Conservation (phyloP, 73 alveolate species). For the Tetrahymena borealis region DNA sequence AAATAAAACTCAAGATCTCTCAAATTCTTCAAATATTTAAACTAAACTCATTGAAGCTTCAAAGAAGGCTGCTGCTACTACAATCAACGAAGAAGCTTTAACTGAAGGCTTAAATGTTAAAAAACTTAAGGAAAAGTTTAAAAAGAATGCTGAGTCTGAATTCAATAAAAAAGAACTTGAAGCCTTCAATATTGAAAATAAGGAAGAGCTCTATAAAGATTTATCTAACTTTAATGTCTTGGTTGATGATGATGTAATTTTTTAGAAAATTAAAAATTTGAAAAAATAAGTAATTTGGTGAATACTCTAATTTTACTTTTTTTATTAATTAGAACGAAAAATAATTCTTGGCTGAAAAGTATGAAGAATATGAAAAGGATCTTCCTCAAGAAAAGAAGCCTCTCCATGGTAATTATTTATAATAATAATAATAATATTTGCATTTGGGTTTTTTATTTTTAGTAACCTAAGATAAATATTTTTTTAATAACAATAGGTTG, state of each 20-base stretch:
- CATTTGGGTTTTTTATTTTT: background rate
- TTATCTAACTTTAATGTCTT: background rate
- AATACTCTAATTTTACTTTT: no score
- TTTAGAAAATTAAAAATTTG: background rate
- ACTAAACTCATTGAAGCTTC: background rate
- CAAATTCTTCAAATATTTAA: background rate
- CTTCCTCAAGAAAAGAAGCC: background rate
- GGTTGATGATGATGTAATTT: background rate
- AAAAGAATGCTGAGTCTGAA: background rate
- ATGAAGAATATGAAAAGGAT: background rate
- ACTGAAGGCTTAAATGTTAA: background rate
- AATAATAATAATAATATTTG: no score
- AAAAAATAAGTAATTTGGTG: no score
- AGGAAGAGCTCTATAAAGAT: background rate
- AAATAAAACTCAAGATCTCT: background rate
- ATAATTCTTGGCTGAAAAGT: background rate
- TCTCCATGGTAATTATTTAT: background rate
- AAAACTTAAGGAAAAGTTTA: background rate
- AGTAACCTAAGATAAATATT: background rate
- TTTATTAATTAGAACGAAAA: background rate
- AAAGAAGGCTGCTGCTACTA: background rate
- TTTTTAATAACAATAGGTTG: slow-evolving; percentile 9
- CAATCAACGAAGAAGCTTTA: background rate
- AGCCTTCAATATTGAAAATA: background rate
- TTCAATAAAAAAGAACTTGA: background rate